Evolutionary conservation across 73 alveolate species (phyloP), one percentile per base, ranked within the genome.

Genomic region (Tetrahymena malaccensis): DNA sequence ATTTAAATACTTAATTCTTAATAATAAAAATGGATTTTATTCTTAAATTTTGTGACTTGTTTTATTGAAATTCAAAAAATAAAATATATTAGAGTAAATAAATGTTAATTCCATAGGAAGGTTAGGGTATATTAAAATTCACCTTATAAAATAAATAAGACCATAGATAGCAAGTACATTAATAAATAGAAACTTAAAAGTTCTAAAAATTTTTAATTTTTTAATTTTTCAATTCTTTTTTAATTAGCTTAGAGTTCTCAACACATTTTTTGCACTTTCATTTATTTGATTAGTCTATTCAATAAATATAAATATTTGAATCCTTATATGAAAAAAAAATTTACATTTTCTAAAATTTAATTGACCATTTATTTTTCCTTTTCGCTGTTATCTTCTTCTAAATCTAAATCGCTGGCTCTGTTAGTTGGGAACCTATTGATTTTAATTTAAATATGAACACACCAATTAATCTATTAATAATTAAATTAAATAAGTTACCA

Each of bases 351-450:
- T 22, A 70, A 25, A 8, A 70, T 70, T 12, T 70, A 43, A 70
- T 70, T 70, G 11, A 70, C 89, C 13, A 70, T 31, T 27, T 70
- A 3, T 33, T 31, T 70, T 70, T 95, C 97, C 50, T 95, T 94
- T 55, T 95, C 97, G 4, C 94, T 94, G 13, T 55, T 95, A 34
- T 89, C 85, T 95, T 95, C 94, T 15, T 40, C 85, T 50, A 93
- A 89, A 85, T 95, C 50, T 55, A 95, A 95, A 37, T 95, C 97
- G 35, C 97, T 85, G 0, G 97, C 95, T 95, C 94, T 95, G 50
- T 95, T 95, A 12, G 94, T 85, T 43, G 97, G 97, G 40, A 95
- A 85, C 97, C 89, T 70, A 27, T 19, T 22, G 16, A 70, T 27
- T 2, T 19, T 70, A 2, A 70, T 70, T 7, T 9, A 27, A 70